Evolutionary conservation across 768 basidiomycete species (phyloP), one percentile per base, ranked within the genome.

Genomic region (Leccinellum rugosiceps): DNA sequence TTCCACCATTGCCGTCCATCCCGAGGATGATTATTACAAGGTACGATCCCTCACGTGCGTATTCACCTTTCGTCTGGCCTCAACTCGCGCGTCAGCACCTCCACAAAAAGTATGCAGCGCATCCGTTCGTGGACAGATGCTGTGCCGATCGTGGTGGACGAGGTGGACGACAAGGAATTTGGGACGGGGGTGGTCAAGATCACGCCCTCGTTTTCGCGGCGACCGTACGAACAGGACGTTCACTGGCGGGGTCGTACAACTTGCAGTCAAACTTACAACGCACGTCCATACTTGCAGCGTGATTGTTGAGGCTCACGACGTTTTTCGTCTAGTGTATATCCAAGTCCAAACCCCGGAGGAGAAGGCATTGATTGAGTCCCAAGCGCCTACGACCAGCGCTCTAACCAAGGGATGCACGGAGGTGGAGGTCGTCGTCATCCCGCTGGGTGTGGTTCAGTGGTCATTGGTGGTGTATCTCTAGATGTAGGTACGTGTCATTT

Each of bases 321-420:
- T 28, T 32, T 32, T 32, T 32, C 49, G 17, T 58, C 6, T 28
- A 64, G 93, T 94, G 62, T 92, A 88, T 74, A 75, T 97, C 63
- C 86, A 90, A 57, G 78, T 83, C 1, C 84, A 88, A 67, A 78
- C 79, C 15, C 78, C 84, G 15, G 73, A 78, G 19, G 87, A 92
- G 59, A 85, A 81, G 2, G 65, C 72, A 6, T 76, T 96, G 3
- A 85, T 98, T 64, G 77, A 84, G 62, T 79, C 84, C 0, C 93
- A 98, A 68, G 65, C 80, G 3, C 72, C 85, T 1, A 93, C 94
- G 11, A 87, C 98, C 60, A 75, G 83, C 8, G 81, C 90, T 15
- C 78, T 99, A 35, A 91, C 87, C 58, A 99, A 98, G 74, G 92
- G 93, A 14, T 88, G 90, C 76, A 90, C 89, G 68, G 83, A 80